phyloP scores from a whole-genome alignment of 2,329 filamentous ascomycete species.

The Neoascochyta sp. region DNA sequence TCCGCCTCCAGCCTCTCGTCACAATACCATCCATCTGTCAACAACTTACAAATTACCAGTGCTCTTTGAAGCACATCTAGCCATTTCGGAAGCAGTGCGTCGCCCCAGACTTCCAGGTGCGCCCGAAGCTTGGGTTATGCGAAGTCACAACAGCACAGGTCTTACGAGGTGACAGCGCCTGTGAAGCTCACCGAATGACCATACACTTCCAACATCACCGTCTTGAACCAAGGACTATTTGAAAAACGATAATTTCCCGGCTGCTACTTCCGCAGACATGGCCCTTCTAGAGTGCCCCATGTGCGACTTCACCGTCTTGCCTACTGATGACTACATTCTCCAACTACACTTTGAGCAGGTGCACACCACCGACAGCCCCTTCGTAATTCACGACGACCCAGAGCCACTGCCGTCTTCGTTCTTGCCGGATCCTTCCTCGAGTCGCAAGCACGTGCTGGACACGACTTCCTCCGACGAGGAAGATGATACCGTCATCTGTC shows the following conservation, averaged over 20 bases:
- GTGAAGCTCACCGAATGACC: background rate
- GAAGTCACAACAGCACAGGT: background rate
- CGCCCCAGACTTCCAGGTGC: too few species aligned
- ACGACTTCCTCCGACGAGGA: conserved; percentile 31
- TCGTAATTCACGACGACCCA: conserved; percentile 31
- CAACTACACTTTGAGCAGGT: conserved; percentile 42
- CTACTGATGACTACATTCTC: conserved; percentile 31
- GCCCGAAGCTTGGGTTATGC: too few species aligned
- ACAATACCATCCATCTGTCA: too few species aligned
- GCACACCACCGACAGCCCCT: conserved; percentile 39
- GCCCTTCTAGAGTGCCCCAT: conserved; percentile 34
- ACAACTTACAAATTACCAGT: conserved; percentile 1
- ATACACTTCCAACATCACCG: background rate
- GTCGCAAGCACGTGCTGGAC: conserved; percentile 13
- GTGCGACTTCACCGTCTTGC: conserved; percentile 30
- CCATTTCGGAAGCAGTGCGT: too few species aligned
- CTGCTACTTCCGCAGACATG: conserved; percentile 6
- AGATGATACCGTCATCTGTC: conserved; percentile 38
- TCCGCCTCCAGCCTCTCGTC: too few species aligned
- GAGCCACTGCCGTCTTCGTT: conserved; percentile 24
- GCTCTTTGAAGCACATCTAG: conserved; percentile 3
- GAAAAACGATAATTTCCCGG: conserved; percentile 2
- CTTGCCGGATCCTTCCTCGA: conserved; percentile 17
- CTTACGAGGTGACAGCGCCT: background rate
- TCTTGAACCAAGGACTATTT: conserved; percentile 1